Evolutionary conservation across 371 early-diverging fungal species (phyloP), one percentile per base, ranked within the genome.

Genomic region (Zopfochytrium polystomum): DNA sequence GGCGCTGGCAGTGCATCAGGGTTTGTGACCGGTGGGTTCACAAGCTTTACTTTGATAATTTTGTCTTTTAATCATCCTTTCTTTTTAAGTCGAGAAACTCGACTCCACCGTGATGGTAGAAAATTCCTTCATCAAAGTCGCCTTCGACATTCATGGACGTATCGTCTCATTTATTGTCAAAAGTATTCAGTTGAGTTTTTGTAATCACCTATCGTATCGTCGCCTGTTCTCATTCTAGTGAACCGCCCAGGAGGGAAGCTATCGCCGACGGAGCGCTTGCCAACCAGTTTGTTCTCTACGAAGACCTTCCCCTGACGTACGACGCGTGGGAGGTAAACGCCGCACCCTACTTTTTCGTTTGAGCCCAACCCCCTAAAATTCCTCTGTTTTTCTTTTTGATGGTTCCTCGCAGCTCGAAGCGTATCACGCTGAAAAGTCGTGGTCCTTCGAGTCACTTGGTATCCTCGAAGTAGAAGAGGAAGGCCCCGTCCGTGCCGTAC

Each of bases 271-370:
- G 83, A 0, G 54, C 63, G 15, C 60, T 62, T 2, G 93, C 85
- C 15, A 96, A 97, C 74, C 73, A 82, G 13, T 79, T 97, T 51
- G 79, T 80, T 34, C 60, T 93, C 13, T 93, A 85, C 67, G 94
- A 94, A 47, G 96, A 97, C 76, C 80, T 86, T 59, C 91, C 90
- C 15, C 70, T 86, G 9, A 87, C 78, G 66, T 92, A 90, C 33
- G 92, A 92, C 63, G 91, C 90, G 0, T 77, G 77, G 75, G 70
- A 75, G 61, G 68, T 73, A n/a, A n/a, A n/a, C n/a, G n/a, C n/a
- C n/a, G n/a, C n/a, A n/a, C n/a, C n/a, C n/a, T n/a, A n/a, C n/a
- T n/a, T n/a, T n/a, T n/a, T n/a, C n/a, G n/a, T n/a, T n/a, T n/a
- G n/a, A n/a, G n/a, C n/a, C n/a, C n/a, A n/a, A n/a, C n/a, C n/a